A percentile compares a stretch with the other conserved stretches of the same genome.
Evolutionary conservation across 2,329 filamentous ascomycete species (phyloP).

Genomic region (Sporothrix protearum): DNA sequence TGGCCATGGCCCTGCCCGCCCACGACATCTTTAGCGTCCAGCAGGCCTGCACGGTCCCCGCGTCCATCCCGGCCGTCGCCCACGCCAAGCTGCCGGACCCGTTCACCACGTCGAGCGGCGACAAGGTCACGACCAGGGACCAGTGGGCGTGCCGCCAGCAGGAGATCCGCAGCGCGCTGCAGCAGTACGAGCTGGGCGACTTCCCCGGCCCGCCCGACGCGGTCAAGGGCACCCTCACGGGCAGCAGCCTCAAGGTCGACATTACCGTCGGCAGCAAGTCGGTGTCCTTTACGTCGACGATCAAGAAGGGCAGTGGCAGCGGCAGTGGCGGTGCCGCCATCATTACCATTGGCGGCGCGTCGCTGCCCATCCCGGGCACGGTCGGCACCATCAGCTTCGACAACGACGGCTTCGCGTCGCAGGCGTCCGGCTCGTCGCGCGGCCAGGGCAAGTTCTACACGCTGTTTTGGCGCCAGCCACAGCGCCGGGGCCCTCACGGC

Average conservation of each 20-base stretch:
- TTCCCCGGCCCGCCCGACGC: conserved; percentile 46
- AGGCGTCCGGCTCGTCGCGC: conserved; percentile 46
- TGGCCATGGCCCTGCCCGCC: conserved; percentile 37
- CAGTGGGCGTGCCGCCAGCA: conserved; percentile 48
- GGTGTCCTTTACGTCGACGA: conserved; percentile 44
- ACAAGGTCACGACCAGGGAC: conserved; percentile 43
- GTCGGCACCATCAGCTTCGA: conserved; percentile 58
- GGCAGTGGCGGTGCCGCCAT: conserved; percentile 45
- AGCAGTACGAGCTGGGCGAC: conserved; percentile 51
- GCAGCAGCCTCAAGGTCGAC: conserved; percentile 43
- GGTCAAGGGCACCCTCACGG: conserved; percentile 45
- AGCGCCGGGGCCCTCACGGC: conserved; percentile 57
- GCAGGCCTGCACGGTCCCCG: conserved; percentile 36
- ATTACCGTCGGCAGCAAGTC: conserved; percentile 45
- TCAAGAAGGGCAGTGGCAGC: conserved; percentile 42
- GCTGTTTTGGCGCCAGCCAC: conserved; percentile 54
- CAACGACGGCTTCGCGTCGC: conserved; percentile 55
- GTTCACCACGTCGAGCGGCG: conserved; percentile 45
- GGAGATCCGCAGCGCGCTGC: conserved; percentile 48
- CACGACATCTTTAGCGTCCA: conserved; percentile 40
- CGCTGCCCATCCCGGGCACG: conserved; percentile 51
- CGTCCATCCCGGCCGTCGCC: conserved; percentile 39
- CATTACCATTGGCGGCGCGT: conserved; percentile 55
- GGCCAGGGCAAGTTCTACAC: conserved; percentile 58
- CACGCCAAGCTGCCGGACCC: conserved; percentile 45